Percentiles rank a stretch among this genome's conserved stretches.
phyloP scores from a whole-genome alignment of 2,329 filamentous ascomycete species.

The Talaromyces sp. region DNA sequence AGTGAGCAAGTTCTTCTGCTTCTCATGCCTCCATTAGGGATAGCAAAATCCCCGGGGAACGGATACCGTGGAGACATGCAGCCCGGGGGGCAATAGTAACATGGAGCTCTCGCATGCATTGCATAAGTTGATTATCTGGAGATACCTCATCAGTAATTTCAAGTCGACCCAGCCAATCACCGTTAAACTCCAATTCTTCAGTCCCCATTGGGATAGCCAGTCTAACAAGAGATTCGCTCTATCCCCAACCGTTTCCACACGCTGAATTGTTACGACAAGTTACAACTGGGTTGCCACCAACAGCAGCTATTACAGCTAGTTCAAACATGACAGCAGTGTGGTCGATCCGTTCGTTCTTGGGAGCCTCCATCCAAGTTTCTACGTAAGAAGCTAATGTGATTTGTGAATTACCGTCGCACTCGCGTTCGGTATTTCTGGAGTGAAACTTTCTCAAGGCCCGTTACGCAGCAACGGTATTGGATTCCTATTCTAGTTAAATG shows the following conservation, averaged over 20 bases:
- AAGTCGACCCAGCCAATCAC: background rate
- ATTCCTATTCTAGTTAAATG: background rate
- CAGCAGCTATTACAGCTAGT: background rate
- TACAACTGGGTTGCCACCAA: background rate
- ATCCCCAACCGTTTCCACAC: background rate
- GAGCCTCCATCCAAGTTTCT: background rate
- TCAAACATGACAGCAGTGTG: background rate
- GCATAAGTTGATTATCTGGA: background rate
- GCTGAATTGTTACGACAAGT: background rate
- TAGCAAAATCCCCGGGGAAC: background rate
- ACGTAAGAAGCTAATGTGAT: background rate
- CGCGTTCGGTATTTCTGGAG: background rate
- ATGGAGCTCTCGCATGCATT: background rate
- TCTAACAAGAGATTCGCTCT: background rate
- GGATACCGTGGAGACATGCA: background rate
- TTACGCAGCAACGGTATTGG: conserved; percentile 7
- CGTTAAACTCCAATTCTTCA: background rate
- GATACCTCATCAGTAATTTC: background rate
- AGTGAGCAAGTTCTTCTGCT: background rate
- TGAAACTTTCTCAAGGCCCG: background rate
- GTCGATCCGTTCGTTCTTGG: background rate
- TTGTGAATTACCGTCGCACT: background rate
- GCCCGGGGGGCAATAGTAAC: background rate
- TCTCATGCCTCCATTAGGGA: background rate
- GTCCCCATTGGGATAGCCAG: background rate